phyloP scores from a whole-genome alignment of 1,284 basidiomycete genomes.

The Pyrrhoderma noxium region DNA sequence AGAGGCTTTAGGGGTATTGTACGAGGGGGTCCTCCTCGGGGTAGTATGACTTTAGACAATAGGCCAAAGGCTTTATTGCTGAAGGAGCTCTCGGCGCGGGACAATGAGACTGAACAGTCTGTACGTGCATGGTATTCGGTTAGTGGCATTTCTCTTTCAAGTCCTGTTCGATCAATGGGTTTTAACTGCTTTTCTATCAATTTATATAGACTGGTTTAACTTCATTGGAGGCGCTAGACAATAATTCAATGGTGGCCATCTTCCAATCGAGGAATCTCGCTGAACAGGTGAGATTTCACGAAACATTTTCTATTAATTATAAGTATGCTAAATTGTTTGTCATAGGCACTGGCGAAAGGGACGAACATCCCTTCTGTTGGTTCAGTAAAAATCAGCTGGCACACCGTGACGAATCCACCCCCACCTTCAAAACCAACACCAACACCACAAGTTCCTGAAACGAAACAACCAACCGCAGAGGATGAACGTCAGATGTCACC shows the following conservation, averaged over 20 bases:
- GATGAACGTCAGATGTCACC: constrained; percentile 21
- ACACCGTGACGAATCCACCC: constrained; percentile 23
- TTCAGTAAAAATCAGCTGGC: constrained; percentile 59
- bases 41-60: constrained; percentile 83
- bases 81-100: constrained; percentile 46
- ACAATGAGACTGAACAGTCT: constrained; percentile 46
- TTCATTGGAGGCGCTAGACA: constrained; percentile 43
- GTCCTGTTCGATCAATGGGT: neutral
- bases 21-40: constrained; percentile 52
- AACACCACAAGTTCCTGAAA: constrained; percentile 9
- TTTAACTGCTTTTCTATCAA: neutral
- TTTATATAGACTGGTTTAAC: constrained; percentile 51
- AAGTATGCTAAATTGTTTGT: constrained; percentile 4
- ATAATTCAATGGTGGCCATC: constrained; percentile 51
- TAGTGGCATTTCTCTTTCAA: constrained; percentile 24
- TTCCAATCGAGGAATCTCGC: constrained; percentile 66
- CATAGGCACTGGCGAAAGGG: constrained; percentile 62
- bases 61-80: constrained; percentile 77
- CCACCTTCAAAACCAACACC: constrained; percentile 5
- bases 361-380: constrained; percentile 55
- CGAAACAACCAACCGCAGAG: constrained; percentile 9
- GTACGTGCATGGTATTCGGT: constrained; percentile 82
- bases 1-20: constrained; percentile 54
- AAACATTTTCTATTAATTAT: constrained; percentile 1
- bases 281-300: constrained; percentile 50